A percentile compares a stretch with the other conserved stretches of the same genome.
Conservation (phyloP, 352 stramenopile genomes). For the Pythium monospermum region DNA sequence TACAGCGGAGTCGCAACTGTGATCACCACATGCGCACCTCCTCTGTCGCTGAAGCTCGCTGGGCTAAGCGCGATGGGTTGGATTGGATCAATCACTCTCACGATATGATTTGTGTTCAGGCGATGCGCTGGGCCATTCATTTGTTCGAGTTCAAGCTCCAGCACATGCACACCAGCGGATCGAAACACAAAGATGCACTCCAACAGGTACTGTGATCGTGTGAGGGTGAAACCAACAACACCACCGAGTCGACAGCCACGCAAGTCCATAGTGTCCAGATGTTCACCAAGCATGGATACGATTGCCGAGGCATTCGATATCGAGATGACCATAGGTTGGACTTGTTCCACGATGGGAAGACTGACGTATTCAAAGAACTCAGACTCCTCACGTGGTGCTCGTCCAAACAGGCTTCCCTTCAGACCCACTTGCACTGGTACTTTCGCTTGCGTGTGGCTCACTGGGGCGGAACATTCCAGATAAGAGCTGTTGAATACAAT, state of each 20-base stretch:
- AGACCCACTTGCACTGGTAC: conserved; percentile 6
- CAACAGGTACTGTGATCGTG: not conserved
- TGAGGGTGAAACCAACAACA: not conserved
- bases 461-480: conserved; percentile 10
- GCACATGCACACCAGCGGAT: not conserved
- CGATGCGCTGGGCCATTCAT: not conserved
- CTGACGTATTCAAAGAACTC: not conserved
- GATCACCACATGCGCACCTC: conserved; percentile 34
- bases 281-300: conserved; percentile 1
- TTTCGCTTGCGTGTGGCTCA: not conserved
- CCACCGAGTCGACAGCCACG: conserved; percentile 5
- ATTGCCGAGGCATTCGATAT: conserved; percentile 1
- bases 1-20: conserved; percentile 3
- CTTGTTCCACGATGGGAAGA: not conserved
- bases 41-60: conserved; percentile 38
- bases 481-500: conserved; percentile 13
- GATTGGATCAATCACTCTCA: conserved; percentile 10
- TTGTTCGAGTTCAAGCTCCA: conserved; percentile 6
- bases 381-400: not conserved
- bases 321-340: not conserved
- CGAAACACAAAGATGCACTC: conserved; percentile 8
- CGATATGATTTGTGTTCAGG: not conserved
- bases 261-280: conserved; percentile 1
- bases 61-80: conserved; percentile 1
- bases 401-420: too few species aligned